These are phyloP conservation scores for Datura wrightii DNA, from an alignment of 257 asterid species.

Conservation along the genomic window DNA sequence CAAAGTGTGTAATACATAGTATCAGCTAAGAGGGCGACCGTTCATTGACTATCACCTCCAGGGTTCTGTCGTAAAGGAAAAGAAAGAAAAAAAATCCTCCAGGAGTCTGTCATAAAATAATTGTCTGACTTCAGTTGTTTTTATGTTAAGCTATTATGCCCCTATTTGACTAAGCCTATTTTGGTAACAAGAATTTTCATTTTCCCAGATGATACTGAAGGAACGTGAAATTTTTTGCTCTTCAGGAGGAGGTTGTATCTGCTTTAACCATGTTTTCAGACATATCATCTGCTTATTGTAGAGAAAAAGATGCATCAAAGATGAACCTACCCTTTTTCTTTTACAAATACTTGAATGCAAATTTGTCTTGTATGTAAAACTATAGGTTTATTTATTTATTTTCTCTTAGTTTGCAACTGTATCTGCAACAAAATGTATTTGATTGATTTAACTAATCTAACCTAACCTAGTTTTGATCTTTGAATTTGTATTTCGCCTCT, in stretches of 20 bases:
- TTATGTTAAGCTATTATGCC: slow-evolving; percentile 36
- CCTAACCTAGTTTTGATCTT: slow-evolving; percentile 21
- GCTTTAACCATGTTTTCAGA: slow-evolving; percentile 34
- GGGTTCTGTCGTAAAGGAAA: not conserved
- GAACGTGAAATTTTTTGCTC: slow-evolving; percentile 77
- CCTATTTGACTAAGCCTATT: slow-evolving; percentile 47
- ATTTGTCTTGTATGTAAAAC: not conserved
- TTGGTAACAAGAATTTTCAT: slow-evolving; percentile 75
- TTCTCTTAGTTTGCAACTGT: not conserved
- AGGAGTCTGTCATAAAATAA: not conserved
- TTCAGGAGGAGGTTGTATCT: slow-evolving; percentile 54
- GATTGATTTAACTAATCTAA: slow-evolving; percentile 13
- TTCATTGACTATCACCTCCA: not conserved
- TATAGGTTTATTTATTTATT: not conserved
- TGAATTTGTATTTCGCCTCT: not conserved
- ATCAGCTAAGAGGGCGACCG: not conserved
- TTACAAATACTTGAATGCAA: slow-evolving; percentile 3
- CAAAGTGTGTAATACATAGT: not conserved
- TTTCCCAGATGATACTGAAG: slow-evolving; percentile 94
- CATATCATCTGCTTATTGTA: slow-evolving; percentile 18
- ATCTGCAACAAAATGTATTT: slow-evolving; percentile 8
- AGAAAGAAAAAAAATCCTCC: not conserved
- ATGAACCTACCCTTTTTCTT: slow-evolving; percentile 7
- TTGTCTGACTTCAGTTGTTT: slow-evolving; percentile 24
- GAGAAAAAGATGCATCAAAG: slow-evolving; percentile 24